These are phyloP conservation scores for Penicillium cataractarum DNA, from an alignment of 495 filamentous ascomycete species.

Conservation along the genomic window DNA sequence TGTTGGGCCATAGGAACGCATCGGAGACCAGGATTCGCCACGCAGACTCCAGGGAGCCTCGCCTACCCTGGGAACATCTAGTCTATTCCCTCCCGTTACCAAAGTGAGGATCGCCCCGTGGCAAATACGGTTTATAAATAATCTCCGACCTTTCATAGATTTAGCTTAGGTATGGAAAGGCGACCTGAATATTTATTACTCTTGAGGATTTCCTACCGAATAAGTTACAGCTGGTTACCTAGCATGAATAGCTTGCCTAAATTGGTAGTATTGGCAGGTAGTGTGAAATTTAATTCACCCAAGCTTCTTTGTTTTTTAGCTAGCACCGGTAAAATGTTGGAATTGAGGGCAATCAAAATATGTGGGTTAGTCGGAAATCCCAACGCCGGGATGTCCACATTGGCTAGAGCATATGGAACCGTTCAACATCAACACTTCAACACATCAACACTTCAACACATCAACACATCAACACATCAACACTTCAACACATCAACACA, in stretches of 20 bases:
- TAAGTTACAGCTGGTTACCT: background rate
- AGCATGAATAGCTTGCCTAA: constrained; percentile 2
- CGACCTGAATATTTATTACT: too few relatives aligned
- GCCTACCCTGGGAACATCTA: constrained; percentile 7
- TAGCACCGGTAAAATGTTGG: constrained; percentile 7
- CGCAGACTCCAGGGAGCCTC: constrained; percentile 4
- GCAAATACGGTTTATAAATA: too few relatives aligned
- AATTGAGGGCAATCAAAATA: constrained; percentile 4
- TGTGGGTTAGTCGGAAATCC: constrained; percentile 3
- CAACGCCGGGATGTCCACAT: too few relatives aligned
- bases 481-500: too few relatives aligned
- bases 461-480: too few relatives aligned
- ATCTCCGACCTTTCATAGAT: too few relatives aligned
- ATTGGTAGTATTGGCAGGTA: constrained; percentile 4
- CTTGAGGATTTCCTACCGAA: too few relatives aligned
- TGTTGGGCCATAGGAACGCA: constrained; percentile 4
- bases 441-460: too few relatives aligned
- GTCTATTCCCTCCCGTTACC: constrained; percentile 8
- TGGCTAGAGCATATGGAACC: constrained; percentile 1
- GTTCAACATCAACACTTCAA: constrained; percentile 7
- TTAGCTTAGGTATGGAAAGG: too few relatives aligned
- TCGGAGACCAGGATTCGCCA: constrained; percentile 2
- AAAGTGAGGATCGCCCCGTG: too few relatives aligned
- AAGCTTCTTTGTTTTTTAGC: constrained; percentile 1
- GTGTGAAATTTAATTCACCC: constrained; percentile 6